Evolutionary conservation across 768 basidiomycete species (phyloP).

Genomic region (Lactarius vividus): DNA sequence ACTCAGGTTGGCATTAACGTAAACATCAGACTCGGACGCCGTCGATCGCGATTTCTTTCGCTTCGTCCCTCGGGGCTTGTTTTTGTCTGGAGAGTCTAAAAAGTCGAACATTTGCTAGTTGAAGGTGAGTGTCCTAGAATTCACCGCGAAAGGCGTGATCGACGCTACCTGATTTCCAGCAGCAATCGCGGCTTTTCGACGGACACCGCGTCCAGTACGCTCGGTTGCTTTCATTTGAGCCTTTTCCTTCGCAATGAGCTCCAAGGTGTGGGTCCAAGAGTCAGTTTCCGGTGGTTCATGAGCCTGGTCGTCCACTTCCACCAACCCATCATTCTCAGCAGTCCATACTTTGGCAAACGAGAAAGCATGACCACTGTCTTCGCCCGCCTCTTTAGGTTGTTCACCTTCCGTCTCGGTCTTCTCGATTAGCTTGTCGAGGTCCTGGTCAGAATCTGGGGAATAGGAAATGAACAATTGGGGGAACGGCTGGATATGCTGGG

Average conservation of each 20-base stretch:
- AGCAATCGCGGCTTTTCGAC: conserved; percentile 62
- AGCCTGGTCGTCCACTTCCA: conserved; percentile 59
- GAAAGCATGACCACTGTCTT: conserved; percentile 61
- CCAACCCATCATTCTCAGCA: conserved; percentile 66
- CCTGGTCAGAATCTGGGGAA: conserved; percentile 65
- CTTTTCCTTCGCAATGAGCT: conserved; percentile 45
- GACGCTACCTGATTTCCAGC: conserved; percentile 42
- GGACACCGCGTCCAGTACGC: conserved; percentile 68
- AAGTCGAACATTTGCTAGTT: conserved; percentile 33
- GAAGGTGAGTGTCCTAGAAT: conserved; percentile 10
- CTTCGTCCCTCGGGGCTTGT: conserved; percentile 37
- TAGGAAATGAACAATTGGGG: not conserved
- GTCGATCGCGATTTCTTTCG: conserved; percentile 34
- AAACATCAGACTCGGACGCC: conserved; percentile 42
- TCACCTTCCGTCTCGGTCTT: conserved; percentile 74
- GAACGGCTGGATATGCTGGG: not conserved
- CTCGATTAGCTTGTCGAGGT: conserved; percentile 84
- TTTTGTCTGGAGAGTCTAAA: conserved; percentile 40
- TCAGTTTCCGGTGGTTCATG: conserved; percentile 50
- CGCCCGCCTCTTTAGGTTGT: conserved; percentile 44
- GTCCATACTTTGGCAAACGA: conserved; percentile 93
- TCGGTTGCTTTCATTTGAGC: conserved; percentile 49
- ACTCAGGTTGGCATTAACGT: conserved; percentile 29
- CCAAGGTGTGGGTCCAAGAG: conserved; percentile 78
- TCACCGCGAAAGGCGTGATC: conserved; percentile 1